phyloP scores from a whole-genome alignment of 306 rosid species.

The Pachyrhizus erosus region DNA sequence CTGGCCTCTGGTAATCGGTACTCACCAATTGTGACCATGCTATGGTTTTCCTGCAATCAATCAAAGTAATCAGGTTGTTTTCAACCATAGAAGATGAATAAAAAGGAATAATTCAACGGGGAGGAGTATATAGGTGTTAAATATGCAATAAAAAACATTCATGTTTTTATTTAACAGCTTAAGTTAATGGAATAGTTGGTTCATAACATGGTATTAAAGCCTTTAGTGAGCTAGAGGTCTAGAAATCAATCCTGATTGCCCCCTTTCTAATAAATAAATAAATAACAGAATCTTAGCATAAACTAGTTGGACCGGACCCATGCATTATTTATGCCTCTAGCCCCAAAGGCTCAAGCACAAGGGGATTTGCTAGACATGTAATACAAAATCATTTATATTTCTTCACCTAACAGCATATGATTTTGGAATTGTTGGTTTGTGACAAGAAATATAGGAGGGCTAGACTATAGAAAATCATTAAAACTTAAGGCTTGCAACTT shows the following conservation, averaged over 20 bases:
- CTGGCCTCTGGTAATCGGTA: conserved; percentile 93
- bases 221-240: background rate
- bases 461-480: background rate
- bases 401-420: background rate
- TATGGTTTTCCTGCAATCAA: conserved; percentile 69
- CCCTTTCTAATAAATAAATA: background rate
- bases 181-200: background rate
- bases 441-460: background rate
- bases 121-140: background rate
- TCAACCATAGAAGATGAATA: conserved; percentile 17
- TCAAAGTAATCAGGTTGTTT: conserved; percentile 28
- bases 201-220: background rate
- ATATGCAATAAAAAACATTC: background rate
- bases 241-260: background rate
- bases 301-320: background rate
- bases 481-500: background rate
- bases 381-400: background rate
- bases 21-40: conserved; percentile 71
- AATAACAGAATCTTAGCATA: background rate
- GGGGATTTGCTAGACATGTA: background rate
- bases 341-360: background rate
- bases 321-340: background rate
- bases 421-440: background rate
- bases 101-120: background rate
- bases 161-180: background rate